phyloP scores from a whole-genome alignment of 106 monocot genomes.

The Dioscorea zingiberensis region DNA sequence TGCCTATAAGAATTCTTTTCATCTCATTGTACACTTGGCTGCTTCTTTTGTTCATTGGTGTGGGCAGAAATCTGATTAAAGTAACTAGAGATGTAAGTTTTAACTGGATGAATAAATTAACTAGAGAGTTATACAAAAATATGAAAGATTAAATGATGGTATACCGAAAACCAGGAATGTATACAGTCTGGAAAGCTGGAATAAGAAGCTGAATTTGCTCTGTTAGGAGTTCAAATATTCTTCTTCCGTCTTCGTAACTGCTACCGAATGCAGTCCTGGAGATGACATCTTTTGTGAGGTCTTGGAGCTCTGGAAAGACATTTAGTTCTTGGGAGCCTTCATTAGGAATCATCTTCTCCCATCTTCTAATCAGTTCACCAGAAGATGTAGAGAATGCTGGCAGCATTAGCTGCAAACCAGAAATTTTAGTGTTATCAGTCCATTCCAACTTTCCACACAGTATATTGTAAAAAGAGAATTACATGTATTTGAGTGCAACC shows the following conservation, averaged over 20 bases:
- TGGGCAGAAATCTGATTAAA: too few relatives aligned
- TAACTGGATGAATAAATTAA: too few relatives aligned
- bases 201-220: slow-evolving; percentile 29
- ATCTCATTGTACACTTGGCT: too few relatives aligned
- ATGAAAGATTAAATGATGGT: slow-evolving; percentile 13
- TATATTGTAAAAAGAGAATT: too few relatives aligned
- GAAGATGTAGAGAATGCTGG: slow-evolving; percentile 23
- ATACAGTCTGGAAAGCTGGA: slow-evolving; percentile 5
- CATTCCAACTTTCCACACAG: too few relatives aligned
- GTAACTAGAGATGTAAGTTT: too few relatives aligned
- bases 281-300: slow-evolving; percentile 73
- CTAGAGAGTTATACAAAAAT: too few relatives aligned
- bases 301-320: slow-evolving; percentile 63
- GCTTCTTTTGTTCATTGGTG: too few relatives aligned
- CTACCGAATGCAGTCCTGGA: slow-evolving; percentile 58
- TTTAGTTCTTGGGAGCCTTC: slow-evolving; percentile 30
- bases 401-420: slow-evolving; percentile 10
- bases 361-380: slow-evolving; percentile 18
- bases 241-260: slow-evolving; percentile 35
- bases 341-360: slow-evolving; percentile 10
- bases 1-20: too few relatives aligned
- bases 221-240: slow-evolving; percentile 31
- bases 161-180: slow-evolving; percentile 42
- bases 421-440: slow-evolving; percentile 50
- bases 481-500: too few relatives aligned